Evolutionary conservation across 768 basidiomycete species (phyloP).

Genomic region (Hebeloma cylindrosporum): DNA sequence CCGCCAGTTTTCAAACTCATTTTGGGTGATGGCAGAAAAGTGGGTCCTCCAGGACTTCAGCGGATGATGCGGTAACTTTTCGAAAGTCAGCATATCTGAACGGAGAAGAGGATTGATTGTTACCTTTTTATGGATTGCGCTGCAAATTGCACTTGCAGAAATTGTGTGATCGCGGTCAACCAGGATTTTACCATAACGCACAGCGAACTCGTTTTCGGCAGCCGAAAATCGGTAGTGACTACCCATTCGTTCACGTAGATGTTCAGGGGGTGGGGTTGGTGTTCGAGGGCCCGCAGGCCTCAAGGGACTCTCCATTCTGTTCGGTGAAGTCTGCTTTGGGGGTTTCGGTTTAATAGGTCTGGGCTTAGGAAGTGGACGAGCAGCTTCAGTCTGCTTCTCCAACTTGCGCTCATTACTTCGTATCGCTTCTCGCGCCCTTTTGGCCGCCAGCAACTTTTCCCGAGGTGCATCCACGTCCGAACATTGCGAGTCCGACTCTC

Average conservation of each 20-base stretch:
- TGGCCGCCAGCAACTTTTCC: slow-evolving; percentile 1
- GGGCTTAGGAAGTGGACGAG: not conserved
- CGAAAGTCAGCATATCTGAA: slow-evolving; percentile 7
- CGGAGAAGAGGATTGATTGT: not conserved
- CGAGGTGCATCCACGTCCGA: slow-evolving; percentile 9
- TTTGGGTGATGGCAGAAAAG: slow-evolving; percentile 30
- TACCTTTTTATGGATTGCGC: slow-evolving; percentile 48
- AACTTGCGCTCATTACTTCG: slow-evolving; percentile 2
- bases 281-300: slow-evolving; percentile 27
- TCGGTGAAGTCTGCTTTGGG: too few relatives aligned
- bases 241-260: slow-evolving; percentile 19
- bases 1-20: slow-evolving; percentile 45
- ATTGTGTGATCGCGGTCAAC: slow-evolving; percentile 49
- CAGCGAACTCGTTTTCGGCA: slow-evolving; percentile 49
- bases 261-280: slow-evolving; percentile 46
- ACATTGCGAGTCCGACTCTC: slow-evolving; percentile 14
- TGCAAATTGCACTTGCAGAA: slow-evolving; percentile 36
- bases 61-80: slow-evolving; percentile 62
- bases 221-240: slow-evolving; percentile 47
- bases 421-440: slow-evolving; percentile 10
- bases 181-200: slow-evolving; percentile 44
- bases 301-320: too few relatives aligned
- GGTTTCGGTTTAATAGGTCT: not conserved
- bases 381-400: not conserved
- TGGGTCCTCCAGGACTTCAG: slow-evolving; percentile 50